Base-by-base conservation (phyloP, 495 filamentous ascomycete species). In the Cryomyces minteri region DNA sequence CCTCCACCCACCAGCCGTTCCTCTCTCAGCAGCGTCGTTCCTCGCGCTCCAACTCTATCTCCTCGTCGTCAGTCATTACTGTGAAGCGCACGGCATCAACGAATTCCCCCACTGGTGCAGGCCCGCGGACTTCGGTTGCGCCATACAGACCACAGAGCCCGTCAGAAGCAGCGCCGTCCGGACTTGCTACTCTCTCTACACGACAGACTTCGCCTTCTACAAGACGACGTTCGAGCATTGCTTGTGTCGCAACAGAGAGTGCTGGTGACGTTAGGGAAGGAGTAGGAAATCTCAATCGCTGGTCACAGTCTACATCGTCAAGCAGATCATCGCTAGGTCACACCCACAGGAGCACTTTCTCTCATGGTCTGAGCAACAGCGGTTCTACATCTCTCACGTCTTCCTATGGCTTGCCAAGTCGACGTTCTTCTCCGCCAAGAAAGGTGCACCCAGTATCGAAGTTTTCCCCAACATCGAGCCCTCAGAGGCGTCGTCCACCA, bases 281-380 rank as follows among this genome's bases (percentile, higher is more conserved):
- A 4, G 62, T 85, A 38, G 76, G 73, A 32, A 84, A 77, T 47
- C 69, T 85, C 54, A 85, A 88, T 60, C 77, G 83, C 44, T 88
- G 82, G 84, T 88, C 82, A 30, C 74, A 79, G 30, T 85, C 81
- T 4, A 84, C 85, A 18, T 56, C 71, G 7, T 84, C 79, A 39
- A 87, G 80, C 59, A 73, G 66, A 40, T 62, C 68, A 31, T 80
- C 80, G 36, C 62, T 68, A 4, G 50, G 51, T 9, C 59, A 64
- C 41, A 65, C 68, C 46, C 59, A 64, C 38, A 66, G 59, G 54
- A 69, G 56, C 40, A 75, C 66, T 49, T 69, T 68, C 50, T 73
- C 76, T 39, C 70, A 70, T 46, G 67, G 73, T 49, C 64, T 76
- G 45, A 67, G 72, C 51, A 54, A 62, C 34, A 62, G 58, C 48